Conservation (phyloP, 1,284 basidiomycete species). For the Phellinidium pouzarii region DNA sequence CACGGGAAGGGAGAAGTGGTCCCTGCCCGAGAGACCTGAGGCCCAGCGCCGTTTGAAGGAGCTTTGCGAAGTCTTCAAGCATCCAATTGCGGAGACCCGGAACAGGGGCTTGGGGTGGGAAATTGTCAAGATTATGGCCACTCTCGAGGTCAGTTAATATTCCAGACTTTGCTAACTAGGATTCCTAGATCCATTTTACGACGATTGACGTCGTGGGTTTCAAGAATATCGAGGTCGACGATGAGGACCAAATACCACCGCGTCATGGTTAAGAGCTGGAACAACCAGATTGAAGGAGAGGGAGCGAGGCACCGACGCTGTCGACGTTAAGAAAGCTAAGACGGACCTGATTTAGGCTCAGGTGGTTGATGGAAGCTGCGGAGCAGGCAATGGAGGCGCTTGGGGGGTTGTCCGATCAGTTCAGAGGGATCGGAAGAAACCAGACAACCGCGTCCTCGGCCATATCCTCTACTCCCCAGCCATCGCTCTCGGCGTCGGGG, state of each 20-base stretch:
- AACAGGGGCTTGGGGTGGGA: constrained; percentile 8
- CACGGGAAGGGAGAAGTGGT: constrained; percentile 23
- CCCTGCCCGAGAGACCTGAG: constrained; percentile 23
- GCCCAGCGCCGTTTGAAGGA: constrained; percentile 24
- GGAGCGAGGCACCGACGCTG: constrained; percentile 15
- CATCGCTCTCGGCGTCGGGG: constrained; percentile 22
- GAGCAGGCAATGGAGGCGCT: constrained; percentile 24
- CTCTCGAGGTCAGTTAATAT: constrained; percentile 3
- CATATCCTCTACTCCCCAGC: constrained; percentile 26
- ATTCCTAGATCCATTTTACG: constrained; percentile 11
- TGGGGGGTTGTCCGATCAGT: constrained; percentile 23
- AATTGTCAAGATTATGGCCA: constrained; percentile 1
- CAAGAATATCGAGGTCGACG: constrained; percentile 7
- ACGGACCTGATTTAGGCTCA: constrained; percentile 18
- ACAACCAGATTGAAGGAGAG: constrained; percentile 20
- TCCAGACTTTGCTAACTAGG: constrained; percentile 5
- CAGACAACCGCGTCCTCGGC: constrained; percentile 27
- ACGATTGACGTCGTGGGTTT: constrained; percentile 12
- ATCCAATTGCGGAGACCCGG: constrained; percentile 13
- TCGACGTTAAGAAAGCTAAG: constrained; percentile 23
- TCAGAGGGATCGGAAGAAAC: constrained; percentile 22
- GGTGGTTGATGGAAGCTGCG: constrained; percentile 21
- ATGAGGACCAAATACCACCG: constrained; percentile 20
- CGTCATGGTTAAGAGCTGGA: constrained; percentile 15
- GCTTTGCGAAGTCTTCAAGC: constrained; percentile 23